Percentiles rank a stretch among this genome's conserved stretches.
These are phyloP conservation scores for Mortierella sp. DNA, from an alignment of 371 early-diverging fungal species.

Conservation along the genomic window DNA sequence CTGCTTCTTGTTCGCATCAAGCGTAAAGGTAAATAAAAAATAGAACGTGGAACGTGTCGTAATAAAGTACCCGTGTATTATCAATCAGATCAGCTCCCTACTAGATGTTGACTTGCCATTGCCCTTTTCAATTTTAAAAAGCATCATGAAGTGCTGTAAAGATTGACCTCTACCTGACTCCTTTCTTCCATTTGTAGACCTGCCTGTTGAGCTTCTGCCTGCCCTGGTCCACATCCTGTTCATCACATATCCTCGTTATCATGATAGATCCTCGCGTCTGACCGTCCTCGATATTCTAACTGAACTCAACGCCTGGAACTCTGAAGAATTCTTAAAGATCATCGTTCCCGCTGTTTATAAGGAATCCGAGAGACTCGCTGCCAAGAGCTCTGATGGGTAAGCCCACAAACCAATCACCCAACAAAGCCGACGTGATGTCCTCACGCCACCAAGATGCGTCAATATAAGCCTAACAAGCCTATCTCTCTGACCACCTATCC, in stretches of 20 bases:
- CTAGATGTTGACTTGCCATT: no score
- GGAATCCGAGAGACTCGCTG: slow-evolving; percentile 67
- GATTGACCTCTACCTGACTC: background rate
- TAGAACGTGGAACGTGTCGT: background rate
- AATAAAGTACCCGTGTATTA: background rate
- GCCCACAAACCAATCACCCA: background rate
- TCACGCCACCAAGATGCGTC: background rate
- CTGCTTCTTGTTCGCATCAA: slow-evolving; percentile 68
- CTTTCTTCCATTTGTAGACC: slow-evolving; percentile 55
- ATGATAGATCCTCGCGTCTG: slow-evolving; percentile 71
- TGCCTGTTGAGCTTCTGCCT: slow-evolving; percentile 68
- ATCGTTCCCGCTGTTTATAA: slow-evolving; percentile 65
- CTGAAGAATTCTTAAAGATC: slow-evolving; percentile 66
- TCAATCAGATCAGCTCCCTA: background rate
- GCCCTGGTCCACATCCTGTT: slow-evolving; percentile 66
- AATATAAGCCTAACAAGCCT: background rate
- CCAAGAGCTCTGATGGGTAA: slow-evolving; percentile 68
- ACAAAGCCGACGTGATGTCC: background rate
- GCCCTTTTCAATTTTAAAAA: no score
- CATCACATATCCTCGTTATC: slow-evolving; percentile 74
- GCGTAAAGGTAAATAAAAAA: slow-evolving; percentile 64
- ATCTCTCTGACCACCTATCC: background rate
- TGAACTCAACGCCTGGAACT: slow-evolving; percentile 72
- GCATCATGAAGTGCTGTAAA: background rate
- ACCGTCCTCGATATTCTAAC: slow-evolving; percentile 70